phyloP scores from a whole-genome alignment of 345 rosid genomes.

The Populus alba region DNA sequence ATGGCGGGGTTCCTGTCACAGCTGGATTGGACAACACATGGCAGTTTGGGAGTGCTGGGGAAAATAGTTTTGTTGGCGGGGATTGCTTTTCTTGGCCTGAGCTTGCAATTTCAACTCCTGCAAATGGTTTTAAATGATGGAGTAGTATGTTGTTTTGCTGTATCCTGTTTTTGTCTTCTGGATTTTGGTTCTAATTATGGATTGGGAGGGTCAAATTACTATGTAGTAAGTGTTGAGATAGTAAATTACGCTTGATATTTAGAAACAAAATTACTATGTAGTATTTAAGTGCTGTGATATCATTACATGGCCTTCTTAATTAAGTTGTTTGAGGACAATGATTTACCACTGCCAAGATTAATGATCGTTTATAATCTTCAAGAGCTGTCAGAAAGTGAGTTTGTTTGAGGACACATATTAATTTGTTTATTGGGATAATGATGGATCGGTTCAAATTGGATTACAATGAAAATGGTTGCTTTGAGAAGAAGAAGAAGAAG shows the following conservation, averaged over 20 bases:
- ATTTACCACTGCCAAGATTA: background rate
- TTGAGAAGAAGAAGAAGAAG: too few species aligned
- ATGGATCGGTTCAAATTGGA: too few species aligned
- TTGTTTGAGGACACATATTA: too few species aligned
- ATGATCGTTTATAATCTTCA: background rate
- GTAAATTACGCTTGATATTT: conserved; percentile 14
- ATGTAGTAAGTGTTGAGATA: background rate
- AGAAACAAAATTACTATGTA: conserved; percentile 7
- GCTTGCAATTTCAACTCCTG: conserved; percentile 82
- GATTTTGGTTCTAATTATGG: conserved; percentile 3
- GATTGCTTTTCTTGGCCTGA: conserved; percentile 94
- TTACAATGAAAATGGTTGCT: too few species aligned
- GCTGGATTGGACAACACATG: conserved; percentile 52
- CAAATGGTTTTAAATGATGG: conserved; percentile 67
- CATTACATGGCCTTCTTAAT: background rate
- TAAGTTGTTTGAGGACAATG: background rate
- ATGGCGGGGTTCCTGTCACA: conserved; percentile 23
- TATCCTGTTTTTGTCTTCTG: background rate
- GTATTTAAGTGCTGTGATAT: too few species aligned
- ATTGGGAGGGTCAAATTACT: background rate
- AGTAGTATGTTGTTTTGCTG: background rate
- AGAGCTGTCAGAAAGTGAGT: too few species aligned
- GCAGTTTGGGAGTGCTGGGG: conserved; percentile 76
- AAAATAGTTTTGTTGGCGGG: conserved; percentile 51
- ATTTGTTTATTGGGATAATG: too few species aligned